These are phyloP conservation scores for Cordyceps fumosorosea DNA, from an alignment of 2,329 filamentous ascomycete species.

Conservation along the genomic window DNA sequence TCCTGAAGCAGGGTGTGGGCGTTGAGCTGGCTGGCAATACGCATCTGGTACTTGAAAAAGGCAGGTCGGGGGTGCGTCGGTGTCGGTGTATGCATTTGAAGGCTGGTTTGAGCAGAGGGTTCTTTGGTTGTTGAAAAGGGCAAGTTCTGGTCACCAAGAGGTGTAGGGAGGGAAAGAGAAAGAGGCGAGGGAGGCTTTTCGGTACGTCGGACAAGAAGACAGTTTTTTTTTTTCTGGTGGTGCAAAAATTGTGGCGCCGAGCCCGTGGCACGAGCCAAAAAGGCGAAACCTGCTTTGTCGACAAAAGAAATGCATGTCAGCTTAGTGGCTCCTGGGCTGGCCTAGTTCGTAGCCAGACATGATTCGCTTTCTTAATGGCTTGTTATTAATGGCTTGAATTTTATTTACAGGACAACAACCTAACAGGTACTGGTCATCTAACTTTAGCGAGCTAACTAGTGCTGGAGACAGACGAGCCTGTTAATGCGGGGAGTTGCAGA, in stretches of 20 bases:
- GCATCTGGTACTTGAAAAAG: slow-evolving; percentile 53
- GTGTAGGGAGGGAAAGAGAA: slow-evolving; percentile 19
- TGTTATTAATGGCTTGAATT: too few species aligned
- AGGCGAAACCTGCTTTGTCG: background rate
- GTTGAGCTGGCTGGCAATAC: slow-evolving; percentile 43
- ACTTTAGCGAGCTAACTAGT: too few species aligned
- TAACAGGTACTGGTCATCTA: too few species aligned
- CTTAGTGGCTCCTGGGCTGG: background rate
- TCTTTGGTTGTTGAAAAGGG: background rate
- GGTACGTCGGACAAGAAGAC: slow-evolving; percentile 3
- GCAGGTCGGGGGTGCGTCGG: slow-evolving; percentile 37
- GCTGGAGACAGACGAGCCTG: too few species aligned
- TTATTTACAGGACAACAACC: too few species aligned
- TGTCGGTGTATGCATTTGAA: slow-evolving; percentile 52
- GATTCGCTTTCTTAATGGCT: too few species aligned
- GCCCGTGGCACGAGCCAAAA: background rate
- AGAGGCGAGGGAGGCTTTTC: background rate
- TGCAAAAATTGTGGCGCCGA: background rate
- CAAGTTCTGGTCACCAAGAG: slow-evolving; percentile 20
- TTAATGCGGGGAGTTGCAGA: too few species aligned
- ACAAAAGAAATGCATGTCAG: slow-evolving; percentile 8
- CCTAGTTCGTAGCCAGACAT: too few species aligned
- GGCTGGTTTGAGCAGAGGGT: slow-evolving; percentile 14
- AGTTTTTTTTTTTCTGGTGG: slow-evolving; percentile 3
- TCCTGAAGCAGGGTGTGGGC: slow-evolving; percentile 36